These are phyloP conservation scores for Solanum peruvianum DNA, from an alignment of 257 asterid genomes.

Conservation along the genomic window DNA sequence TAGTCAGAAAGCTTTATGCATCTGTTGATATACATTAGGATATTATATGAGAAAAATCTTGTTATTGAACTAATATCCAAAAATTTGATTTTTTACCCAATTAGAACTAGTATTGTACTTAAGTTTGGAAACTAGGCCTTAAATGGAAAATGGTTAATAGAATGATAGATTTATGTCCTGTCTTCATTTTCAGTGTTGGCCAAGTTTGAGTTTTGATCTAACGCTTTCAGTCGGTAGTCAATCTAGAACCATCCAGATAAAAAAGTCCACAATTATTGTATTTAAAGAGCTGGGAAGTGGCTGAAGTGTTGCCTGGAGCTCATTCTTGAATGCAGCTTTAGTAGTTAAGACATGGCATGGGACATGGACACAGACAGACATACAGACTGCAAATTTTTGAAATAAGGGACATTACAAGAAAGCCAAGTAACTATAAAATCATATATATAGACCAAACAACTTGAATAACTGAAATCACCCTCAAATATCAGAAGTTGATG, in stretches of 20 bases:
- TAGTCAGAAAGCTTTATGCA: constrained; percentile 6
- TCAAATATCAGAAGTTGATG: background rate
- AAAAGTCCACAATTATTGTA: background rate
- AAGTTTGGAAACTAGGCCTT: background rate
- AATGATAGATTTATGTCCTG: background rate
- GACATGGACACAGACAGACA: background rate
- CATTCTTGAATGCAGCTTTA: background rate
- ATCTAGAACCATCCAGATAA: background rate
- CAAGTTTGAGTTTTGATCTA: background rate
- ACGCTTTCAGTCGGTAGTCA: background rate
- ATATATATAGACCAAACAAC: background rate
- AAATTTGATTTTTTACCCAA: background rate
- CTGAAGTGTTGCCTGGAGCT: background rate
- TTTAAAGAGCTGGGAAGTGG: background rate
- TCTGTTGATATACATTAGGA: background rate
- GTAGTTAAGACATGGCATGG: background rate
- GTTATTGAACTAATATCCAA: background rate
- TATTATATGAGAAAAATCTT: background rate
- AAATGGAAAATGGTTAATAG: background rate
- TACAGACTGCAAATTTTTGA: background rate
- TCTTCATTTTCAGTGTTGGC: background rate
- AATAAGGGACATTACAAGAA: background rate
- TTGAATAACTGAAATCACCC: background rate
- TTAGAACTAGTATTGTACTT: background rate
- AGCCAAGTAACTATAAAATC: background rate